These are phyloP conservation scores for Exidia glandulosa DNA, from an alignment of 768 basidiomycete genomes.

Conservation along the genomic window DNA sequence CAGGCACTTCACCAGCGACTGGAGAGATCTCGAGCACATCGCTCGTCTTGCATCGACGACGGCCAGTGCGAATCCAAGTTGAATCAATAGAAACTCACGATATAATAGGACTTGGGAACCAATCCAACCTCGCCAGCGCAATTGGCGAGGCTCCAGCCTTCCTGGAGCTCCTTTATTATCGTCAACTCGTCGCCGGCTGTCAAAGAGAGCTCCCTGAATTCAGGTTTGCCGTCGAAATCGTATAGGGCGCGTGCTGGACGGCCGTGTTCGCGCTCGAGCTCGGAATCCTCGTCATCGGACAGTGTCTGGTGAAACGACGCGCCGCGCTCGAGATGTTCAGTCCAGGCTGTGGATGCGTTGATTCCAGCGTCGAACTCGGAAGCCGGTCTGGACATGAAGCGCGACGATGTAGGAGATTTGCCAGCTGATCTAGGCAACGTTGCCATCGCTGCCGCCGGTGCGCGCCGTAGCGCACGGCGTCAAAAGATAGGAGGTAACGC, in stretches of 20 bases:
- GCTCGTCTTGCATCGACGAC: too few species aligned
- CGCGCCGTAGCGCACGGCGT: neutral
- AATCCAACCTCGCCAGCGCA: constrained; percentile 52
- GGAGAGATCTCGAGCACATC: too few species aligned
- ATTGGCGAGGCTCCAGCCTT: constrained; percentile 70
- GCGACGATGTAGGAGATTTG: neutral
- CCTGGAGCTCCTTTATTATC: constrained; percentile 59
- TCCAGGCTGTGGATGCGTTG: constrained; percentile 71
- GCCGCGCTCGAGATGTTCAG: constrained; percentile 39
- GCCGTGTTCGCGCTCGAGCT: constrained; percentile 24
- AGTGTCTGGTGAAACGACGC: constrained; percentile 7
- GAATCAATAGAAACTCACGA: constrained; percentile 32
- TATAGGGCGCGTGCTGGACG: constrained; percentile 60
- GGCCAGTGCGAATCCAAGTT: neutral
- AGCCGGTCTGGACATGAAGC: neutral
- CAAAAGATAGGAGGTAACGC: neutral
- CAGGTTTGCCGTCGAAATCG: constrained; percentile 61
- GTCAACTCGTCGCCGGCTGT: constrained; percentile 60
- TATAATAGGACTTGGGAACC: constrained; percentile 61
- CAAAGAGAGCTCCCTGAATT: constrained; percentile 61
- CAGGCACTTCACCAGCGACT: too few species aligned
- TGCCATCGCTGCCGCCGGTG: neutral
- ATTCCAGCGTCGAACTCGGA: constrained; percentile 63
- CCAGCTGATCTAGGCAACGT: neutral
- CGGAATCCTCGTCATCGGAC: constrained; percentile 29